Evolutionary conservation across 345 rosid species (phyloP), one percentile per base, ranked within the genome.

Genomic region (Hibiscus syriacus): DNA sequence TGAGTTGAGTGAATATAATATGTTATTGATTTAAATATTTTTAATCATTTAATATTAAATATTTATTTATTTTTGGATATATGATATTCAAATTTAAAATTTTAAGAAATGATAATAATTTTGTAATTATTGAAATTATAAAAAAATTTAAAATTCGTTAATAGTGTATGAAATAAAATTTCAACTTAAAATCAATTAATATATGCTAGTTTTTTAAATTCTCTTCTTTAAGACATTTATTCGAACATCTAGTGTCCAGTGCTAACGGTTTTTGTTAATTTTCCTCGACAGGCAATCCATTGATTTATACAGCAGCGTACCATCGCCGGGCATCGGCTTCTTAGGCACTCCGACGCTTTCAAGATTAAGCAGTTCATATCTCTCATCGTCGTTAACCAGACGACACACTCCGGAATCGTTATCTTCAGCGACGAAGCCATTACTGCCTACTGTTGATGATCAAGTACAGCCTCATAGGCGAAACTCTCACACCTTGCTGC

Each of bases 281-380:
- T 72, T 72, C 39, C 79, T 80, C 55, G 80, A 58, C 77, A 92
- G 99, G 82, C 94, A 90, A 63, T 90, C 99, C 0, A 90, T 90
- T 43, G 97, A 94, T 70, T 70, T 94, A 2, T 90, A 84, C 39
- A 84, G 92, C 55, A 94, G 97, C 64, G 77, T 94, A 60, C 95
- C 86, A 55, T 94, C 99, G 20, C 99, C 96, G 2, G 81, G 73
- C 64, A 73, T 88, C 6, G 83, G 84, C 2, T 82, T 94, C 70
- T 70, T 94, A 48, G 90, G 87, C 27, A 83, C 81, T 19, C 82
- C 96, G 9, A 66, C 89, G 2, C 30, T 93, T 29, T 68, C 87
- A 36, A 86, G 86, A 76, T 68, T 82, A 2, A 74, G 88, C 77
- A 83, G 90, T 69, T 92, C 97, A 3, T 87, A 87, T 73, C 70